Percentiles rank a stretch among this genome's conserved stretches.
These are phyloP conservation scores for Triticum dicoccoides DNA, from an alignment of 176 grass and related monocot genomes.

Conservation along the genomic window DNA sequence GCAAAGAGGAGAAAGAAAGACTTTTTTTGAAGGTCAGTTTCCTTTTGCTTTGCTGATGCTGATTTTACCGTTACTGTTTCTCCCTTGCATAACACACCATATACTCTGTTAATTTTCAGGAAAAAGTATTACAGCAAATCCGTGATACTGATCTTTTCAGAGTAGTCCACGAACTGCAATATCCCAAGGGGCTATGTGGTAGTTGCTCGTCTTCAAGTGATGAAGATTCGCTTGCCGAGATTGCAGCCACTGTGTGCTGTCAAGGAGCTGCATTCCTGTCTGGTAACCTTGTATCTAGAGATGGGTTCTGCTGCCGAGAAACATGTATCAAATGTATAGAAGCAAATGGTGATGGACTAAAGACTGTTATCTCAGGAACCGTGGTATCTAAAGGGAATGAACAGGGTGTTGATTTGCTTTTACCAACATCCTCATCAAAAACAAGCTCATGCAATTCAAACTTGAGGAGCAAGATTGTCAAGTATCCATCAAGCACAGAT, in stretches of 20 bases:
- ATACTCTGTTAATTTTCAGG: constrained; percentile 37
- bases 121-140: constrained; percentile 70
- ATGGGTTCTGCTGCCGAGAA: constrained; percentile 61
- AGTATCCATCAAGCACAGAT: constrained; percentile 57
- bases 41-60: constrained; percentile 3
- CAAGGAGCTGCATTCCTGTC: constrained; percentile 66
- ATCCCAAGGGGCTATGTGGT: constrained; percentile 28
- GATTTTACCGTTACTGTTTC: background rate
- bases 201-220: constrained; percentile 27
- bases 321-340: constrained; percentile 51
- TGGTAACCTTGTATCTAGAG: constrained; percentile 27
- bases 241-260: constrained; percentile 63
- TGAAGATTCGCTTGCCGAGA: constrained; percentile 31
- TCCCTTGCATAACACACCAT: background rate
- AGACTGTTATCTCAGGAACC: constrained; percentile 43
- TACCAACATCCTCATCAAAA: constrained; percentile 35
- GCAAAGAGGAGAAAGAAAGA: constrained; percentile 69
- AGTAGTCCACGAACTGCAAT: constrained; percentile 46
- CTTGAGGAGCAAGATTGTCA: constrained; percentile 10
- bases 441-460: constrained; percentile 29
- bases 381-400: constrained; percentile 44
- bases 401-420: constrained; percentile 50
- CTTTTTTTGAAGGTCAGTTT: constrained; percentile 49
- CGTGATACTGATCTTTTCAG: constrained; percentile 55
- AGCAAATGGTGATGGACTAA: constrained; percentile 35